Evolutionary conservation across 2,329 filamentous ascomycete species (phyloP).

Genomic region (Ceratocystis cacaofunesta): DNA sequence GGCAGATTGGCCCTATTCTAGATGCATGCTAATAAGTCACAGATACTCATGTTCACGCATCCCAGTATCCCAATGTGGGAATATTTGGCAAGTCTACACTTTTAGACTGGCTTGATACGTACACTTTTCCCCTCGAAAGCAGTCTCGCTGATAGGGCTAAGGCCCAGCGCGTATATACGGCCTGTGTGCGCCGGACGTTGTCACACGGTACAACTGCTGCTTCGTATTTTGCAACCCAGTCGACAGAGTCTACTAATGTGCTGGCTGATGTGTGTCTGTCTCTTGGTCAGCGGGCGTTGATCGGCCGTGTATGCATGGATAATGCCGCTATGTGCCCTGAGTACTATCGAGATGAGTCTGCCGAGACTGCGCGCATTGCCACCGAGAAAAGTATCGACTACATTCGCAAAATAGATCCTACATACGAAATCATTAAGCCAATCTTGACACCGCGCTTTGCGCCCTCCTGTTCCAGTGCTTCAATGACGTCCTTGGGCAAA

Average conservation of each 20-base stretch:
- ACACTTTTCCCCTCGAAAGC: conserved; percentile 86
- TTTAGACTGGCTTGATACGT: conserved; percentile 81
- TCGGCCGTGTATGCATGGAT: conserved; percentile 96
- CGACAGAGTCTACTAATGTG: conserved; percentile 78
- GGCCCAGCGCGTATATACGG: conserved; percentile 59
- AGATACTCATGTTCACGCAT: conserved; percentile 93
- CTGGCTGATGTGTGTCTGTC: conserved; percentile 70
- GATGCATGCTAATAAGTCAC: conserved; percentile 19
- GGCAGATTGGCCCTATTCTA: not conserved
- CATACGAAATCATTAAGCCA: conserved; percentile 50
- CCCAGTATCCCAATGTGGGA: conserved; percentile 87
- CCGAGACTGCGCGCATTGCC: conserved; percentile 39
- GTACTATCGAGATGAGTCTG: conserved; percentile 63
- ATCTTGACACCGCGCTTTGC: conserved; percentile 66
- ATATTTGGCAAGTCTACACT: conserved; percentile 90
- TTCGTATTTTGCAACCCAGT: conserved; percentile 85
- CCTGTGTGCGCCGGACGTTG: conserved; percentile 65
- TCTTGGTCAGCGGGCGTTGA: conserved; percentile 72
- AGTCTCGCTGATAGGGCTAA: conserved; percentile 50
- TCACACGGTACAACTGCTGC: conserved; percentile 85
- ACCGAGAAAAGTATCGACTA: conserved; percentile 49
- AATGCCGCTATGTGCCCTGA: conserved; percentile 46
- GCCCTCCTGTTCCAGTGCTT: conserved; percentile 42
- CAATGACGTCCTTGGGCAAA: conserved; percentile 48
- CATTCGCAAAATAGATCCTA: conserved; percentile 52